These are phyloP conservation scores for Coprinopsis strossmayeri DNA, from an alignment of 768 basidiomycete species.

Conservation along the genomic window DNA sequence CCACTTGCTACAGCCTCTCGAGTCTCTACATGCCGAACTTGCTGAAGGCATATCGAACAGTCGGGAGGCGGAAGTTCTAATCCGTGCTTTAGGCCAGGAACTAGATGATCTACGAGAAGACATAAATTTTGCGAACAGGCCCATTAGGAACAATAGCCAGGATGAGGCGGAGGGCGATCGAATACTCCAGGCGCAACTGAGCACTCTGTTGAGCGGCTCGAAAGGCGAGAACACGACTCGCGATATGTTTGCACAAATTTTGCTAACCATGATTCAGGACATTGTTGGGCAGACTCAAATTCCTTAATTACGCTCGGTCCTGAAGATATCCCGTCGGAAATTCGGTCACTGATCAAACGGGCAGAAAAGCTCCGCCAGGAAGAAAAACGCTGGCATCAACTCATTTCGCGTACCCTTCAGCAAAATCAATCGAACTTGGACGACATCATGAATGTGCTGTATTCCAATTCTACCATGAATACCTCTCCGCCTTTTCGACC, in stretches of 20 bases:
- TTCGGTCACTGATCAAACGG: not conserved
- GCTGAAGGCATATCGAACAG: not conserved
- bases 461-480: not conserved
- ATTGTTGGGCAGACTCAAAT: not conserved
- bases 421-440: not conserved
- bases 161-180: not conserved
- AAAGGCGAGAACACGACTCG: not conserved
- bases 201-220: not conserved
- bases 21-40: not conserved
- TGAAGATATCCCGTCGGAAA: not conserved
- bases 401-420: not conserved
- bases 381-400: not conserved
- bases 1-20: not conserved
- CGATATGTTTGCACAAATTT: not conserved
- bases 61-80: not conserved
- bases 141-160: not conserved
- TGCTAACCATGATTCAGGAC: too few species aligned
- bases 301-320: not conserved
- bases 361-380: not conserved
- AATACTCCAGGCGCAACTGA: not conserved
- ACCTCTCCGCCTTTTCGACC: not conserved
- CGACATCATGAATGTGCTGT: not conserved
- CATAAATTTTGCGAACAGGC: not conserved
- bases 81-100: not conserved
- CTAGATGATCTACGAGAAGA: not conserved